Percentiles rank a stretch among this genome's conserved stretches.
Conservation (phyloP, 1,284 basidiomycete species). For the Vanrija humicola region DNA sequence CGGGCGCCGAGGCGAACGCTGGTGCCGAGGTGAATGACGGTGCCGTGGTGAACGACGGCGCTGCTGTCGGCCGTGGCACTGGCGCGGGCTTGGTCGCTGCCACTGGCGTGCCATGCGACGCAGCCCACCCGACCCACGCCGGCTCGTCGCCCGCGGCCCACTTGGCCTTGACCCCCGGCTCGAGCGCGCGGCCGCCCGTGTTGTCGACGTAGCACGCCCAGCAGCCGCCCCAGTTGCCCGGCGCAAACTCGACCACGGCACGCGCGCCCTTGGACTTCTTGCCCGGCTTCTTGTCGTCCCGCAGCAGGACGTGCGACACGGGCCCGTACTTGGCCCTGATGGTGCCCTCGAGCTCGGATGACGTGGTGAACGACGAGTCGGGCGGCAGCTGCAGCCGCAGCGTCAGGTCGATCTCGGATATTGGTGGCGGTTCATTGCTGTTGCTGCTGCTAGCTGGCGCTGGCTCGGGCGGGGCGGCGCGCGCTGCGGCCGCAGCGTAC, state of each 20-base stretch:
- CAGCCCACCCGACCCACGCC: conserved; percentile 65
- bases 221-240: conserved; percentile 51
- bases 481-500: conserved; percentile 17
- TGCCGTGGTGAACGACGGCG: conserved; percentile 18
- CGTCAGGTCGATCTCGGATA: conserved; percentile 43
- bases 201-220: conserved; percentile 45
- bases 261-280: conserved; percentile 50
- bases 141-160: conserved; percentile 70
- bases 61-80: not conserved
- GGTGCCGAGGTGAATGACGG: conserved; percentile 21
- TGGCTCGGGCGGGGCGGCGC: conserved; percentile 15
- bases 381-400: conserved; percentile 42
- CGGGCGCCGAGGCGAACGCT: conserved; percentile 24
- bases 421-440: conserved; percentile 13
- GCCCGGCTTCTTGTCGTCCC: conserved; percentile 19
- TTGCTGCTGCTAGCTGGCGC: conserved; percentile 1
- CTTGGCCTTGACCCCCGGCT: conserved; percentile 58
- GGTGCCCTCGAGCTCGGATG: conserved; percentile 18
- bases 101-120: conserved; percentile 52
- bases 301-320: conserved; percentile 35
- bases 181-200: conserved; percentile 38
- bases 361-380: conserved; percentile 7
- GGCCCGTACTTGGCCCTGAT: conserved; percentile 36
- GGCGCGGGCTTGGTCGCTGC: not conserved
- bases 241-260: conserved; percentile 47